A percentile compares a stretch with the other conserved stretches of the same genome.
Evolutionary conservation across 2,329 filamentous ascomycete species (phyloP).

Genomic region (Fusarium pseudoanthophilum): DNA sequence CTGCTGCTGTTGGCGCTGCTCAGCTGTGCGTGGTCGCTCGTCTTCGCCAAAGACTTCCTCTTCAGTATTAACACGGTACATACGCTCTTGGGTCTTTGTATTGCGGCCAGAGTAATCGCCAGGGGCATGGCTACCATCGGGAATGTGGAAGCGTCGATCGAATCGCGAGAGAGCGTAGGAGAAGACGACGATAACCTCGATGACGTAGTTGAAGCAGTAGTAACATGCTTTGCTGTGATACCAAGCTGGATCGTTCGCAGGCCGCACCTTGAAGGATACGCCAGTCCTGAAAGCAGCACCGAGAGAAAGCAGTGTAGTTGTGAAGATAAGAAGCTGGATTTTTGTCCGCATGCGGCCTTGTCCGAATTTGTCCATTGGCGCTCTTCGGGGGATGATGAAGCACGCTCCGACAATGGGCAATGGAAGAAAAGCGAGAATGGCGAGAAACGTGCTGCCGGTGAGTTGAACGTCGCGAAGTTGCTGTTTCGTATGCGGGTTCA

Average conservation of each 20-base stretch:
- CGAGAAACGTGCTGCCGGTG: conserved; percentile 71
- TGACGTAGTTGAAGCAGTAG: conserved; percentile 81
- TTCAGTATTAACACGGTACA: conserved; percentile 37
- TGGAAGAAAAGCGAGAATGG: conserved; percentile 67
- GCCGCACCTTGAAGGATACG: conserved; percentile 64
- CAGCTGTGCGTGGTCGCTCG: conserved; percentile 34
- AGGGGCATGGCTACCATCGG: conserved; percentile 72
- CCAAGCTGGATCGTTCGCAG: conserved; percentile 67
- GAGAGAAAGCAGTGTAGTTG: conserved; percentile 69
- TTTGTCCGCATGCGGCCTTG: conserved; percentile 74
- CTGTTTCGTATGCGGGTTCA: conserved; percentile 58
- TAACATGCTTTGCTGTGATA: conserved; percentile 78
- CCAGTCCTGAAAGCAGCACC: conserved; percentile 77
- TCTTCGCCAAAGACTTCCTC: conserved; percentile 42
- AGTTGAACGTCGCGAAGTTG: conserved; percentile 74
- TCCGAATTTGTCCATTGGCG: conserved; percentile 64
- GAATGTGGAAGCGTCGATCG: conserved; percentile 80
- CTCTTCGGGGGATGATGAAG: conserved; percentile 59
- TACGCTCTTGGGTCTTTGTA: conserved; percentile 10
- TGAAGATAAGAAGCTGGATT: conserved; percentile 69
- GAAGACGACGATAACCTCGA: conserved; percentile 77
- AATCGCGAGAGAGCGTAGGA: conserved; percentile 75
- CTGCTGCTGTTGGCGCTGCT: conserved; percentile 29
- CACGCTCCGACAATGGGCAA: conserved; percentile 65
- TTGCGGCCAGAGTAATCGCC: conserved; percentile 58